Conservation (phyloP, 208 protist genomes). For the Leishmania lainsoni region DNA sequence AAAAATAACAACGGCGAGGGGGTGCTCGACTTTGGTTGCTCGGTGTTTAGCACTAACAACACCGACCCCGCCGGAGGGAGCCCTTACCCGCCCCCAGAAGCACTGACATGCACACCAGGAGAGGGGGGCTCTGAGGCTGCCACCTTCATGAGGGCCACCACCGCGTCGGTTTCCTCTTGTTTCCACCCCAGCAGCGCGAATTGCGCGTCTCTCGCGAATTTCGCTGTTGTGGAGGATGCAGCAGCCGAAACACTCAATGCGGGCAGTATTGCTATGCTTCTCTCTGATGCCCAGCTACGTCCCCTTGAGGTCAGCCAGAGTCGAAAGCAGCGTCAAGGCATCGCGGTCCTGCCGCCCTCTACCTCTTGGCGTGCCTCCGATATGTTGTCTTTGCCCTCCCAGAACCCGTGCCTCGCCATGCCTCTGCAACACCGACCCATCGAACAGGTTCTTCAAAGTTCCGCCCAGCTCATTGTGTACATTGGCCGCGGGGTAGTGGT, state of each 20-base stretch:
- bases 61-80: too few species aligned
- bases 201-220: background rate
- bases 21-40: background rate
- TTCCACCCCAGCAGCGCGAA: background rate
- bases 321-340: background rate
- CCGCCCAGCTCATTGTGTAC: constrained; percentile 35
- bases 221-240: background rate
- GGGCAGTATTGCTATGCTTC: background rate
- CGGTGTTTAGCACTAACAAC: background rate
- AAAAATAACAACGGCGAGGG: background rate
- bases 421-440: constrained; percentile 10
- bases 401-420: background rate
- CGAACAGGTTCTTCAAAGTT: constrained; percentile 35
- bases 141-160: background rate
- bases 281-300: background rate
- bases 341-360: background rate
- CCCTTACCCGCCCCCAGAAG: background rate
- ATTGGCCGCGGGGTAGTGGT: constrained; percentile 41
- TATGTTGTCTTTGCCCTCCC: background rate
- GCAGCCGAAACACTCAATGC: background rate
- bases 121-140: background rate
- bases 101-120: background rate
- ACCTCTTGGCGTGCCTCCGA: background rate
- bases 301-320: background rate
- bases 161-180: background rate